Evolutionary conservation across 2,329 filamentous ascomycete species (phyloP), one percentile per base, ranked within the genome.

Genomic region (Hyphodiscus sp.): DNA sequence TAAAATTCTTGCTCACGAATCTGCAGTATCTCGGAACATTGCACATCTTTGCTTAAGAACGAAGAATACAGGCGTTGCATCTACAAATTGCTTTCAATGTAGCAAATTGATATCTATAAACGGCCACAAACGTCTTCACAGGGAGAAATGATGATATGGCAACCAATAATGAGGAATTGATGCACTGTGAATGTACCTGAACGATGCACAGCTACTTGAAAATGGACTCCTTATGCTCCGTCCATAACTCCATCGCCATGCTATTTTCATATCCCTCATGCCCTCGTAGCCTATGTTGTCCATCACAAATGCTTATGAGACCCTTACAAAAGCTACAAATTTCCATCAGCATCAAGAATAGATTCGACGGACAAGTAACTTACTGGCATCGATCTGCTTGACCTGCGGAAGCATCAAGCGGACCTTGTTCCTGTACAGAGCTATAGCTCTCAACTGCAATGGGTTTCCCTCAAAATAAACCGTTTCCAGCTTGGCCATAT

Each of bases 391-490:
- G 68, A 99, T 96, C 75, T 99, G 91, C 68, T 81, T 81, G 50
- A 99, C 75, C 70, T 94, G 87, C 53, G 94, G 94, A 70, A 99
- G 71, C 33, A 91, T 87, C 69, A 99, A 73, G 55, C 86, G 80
- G 44, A 99, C 83, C 73, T 99, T 99, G 73, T 96, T 97, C 65
- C 94, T 78, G 71, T 99, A 99, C 57, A 96, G 72, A 1, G 89
- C 88, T n/a, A 88, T 87, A 4, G 81, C 82, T 51, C 79, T 80
- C 56, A 83, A 76, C 73, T 99, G 94, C 63, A 99, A 70, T 23
- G 91, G 92, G 65, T 95, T 96, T 1, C 91, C 91, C 68, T 99
- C 94, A 61, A 99, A 95, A 69, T 99, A 99, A 11, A 99, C 92
- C 1, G 94, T 96, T 56, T 85, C 83, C 62, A 97, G 72, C 41